Evolutionary conservation across 2,329 filamentous ascomycete genomes (phyloP).

Genomic region (Cercospora zeae-maydis): DNA sequence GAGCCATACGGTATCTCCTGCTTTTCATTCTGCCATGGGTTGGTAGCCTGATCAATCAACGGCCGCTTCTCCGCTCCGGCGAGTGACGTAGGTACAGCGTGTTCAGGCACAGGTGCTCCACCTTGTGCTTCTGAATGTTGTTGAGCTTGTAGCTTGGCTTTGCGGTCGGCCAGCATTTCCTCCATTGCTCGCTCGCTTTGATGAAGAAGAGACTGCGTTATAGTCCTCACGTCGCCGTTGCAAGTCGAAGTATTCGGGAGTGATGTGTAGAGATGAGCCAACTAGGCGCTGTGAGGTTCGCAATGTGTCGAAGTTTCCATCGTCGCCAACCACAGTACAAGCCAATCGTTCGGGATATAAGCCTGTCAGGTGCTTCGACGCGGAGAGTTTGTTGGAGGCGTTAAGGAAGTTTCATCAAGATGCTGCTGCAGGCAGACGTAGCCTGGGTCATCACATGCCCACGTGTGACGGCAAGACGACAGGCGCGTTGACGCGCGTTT

Average conservation of each 20-base stretch:
- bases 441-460: neutral
- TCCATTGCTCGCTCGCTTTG: neutral
- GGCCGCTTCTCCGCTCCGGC: constrained; percentile 14
- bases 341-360: neutral
- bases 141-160: constrained; percentile 5
- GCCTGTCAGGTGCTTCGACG: neutral
- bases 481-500: neutral
- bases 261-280: neutral
- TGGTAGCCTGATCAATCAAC: constrained; percentile 31
- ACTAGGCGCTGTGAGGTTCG: neutral
- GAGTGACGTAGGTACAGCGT: constrained; percentile 8
- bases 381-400: neutral
- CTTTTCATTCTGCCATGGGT: constrained; percentile 27
- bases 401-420: neutral
- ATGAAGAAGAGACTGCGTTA: neutral
- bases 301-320: neutral
- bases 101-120: neutral
- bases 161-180: constrained; percentile 11
- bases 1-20: neutral
- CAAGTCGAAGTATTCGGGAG: neutral
- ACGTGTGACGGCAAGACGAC: neutral
- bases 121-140: neutral
- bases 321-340: neutral
- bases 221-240: neutral
- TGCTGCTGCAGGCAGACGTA: neutral